Conservation (phyloP, 2,329 filamentous ascomycete species). For the Monosporascus sp. region DNA sequence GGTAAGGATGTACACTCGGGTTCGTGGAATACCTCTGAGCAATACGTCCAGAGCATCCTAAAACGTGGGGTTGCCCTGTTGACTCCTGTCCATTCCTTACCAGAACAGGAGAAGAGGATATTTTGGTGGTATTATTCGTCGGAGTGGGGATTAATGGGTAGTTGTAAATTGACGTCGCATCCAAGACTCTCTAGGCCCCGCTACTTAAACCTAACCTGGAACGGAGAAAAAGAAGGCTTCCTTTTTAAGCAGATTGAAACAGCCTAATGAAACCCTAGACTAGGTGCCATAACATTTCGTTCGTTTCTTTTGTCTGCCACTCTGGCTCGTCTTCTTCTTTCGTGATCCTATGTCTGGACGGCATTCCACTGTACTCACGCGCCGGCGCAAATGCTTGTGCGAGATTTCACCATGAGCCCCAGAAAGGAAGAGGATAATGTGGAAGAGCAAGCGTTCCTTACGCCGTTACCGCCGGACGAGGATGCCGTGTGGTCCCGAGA, state of each 20-base stretch:
- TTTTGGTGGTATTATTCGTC: too few species aligned
- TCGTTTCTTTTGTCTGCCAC: background rate
- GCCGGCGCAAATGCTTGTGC: background rate
- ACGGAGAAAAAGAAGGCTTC: slow-evolving; percentile 12
- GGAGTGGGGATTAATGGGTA: too few species aligned
- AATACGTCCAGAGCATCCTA: too few species aligned
- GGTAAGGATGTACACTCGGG: too few species aligned
- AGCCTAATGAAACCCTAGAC: slow-evolving; percentile 7
- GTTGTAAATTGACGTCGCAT: too few species aligned
- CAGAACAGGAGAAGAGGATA: too few species aligned
- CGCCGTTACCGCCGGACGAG: slow-evolving; percentile 1
- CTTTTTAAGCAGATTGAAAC: slow-evolving; percentile 15
- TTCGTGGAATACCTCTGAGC: too few species aligned
- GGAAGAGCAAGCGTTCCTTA: slow-evolving; percentile 28
- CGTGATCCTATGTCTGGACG: background rate
- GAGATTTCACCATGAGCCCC: slow-evolving; percentile 9
- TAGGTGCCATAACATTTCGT: background rate
- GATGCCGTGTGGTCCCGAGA: slow-evolving; percentile 12
- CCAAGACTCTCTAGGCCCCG: background rate
- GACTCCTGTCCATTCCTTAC: too few species aligned
- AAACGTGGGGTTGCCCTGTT: too few species aligned
- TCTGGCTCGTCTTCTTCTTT: background rate
- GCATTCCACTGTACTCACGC: background rate
- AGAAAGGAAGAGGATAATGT: slow-evolving; percentile 19
- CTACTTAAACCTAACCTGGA: slow-evolving; percentile 12